Evolutionary conservation across 2,329 filamentous ascomycete genomes (phyloP).

Genomic region (Aspergillus pseudonomiae): DNA sequence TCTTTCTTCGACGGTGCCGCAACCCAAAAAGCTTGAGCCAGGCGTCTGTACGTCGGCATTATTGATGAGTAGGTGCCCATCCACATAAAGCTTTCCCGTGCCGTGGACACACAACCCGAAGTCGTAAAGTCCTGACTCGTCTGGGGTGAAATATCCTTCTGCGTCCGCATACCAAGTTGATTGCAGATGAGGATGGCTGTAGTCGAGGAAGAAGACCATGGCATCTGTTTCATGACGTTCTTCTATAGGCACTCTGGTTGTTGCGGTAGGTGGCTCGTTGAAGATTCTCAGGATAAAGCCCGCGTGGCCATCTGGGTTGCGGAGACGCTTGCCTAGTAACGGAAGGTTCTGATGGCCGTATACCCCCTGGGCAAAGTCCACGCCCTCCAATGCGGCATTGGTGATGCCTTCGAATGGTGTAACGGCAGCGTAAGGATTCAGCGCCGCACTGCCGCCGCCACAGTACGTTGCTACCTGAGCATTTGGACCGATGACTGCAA

Average conservation of each 20-base stretch:
- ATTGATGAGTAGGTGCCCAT: slow-evolving; percentile 64
- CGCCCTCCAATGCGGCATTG: slow-evolving; percentile 26
- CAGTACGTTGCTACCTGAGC: slow-evolving; percentile 50
- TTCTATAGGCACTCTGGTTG: slow-evolving; percentile 54
- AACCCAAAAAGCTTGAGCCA: slow-evolving; percentile 66
- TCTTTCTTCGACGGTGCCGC: slow-evolving; percentile 63
- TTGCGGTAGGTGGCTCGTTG: slow-evolving; percentile 56
- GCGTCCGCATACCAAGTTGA: slow-evolving; percentile 25
- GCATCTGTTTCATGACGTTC: slow-evolving; percentile 44
- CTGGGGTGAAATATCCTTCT: slow-evolving; percentile 58
- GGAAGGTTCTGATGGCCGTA: slow-evolving; percentile 66
- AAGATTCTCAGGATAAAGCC: slow-evolving; percentile 65
- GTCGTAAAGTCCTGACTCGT: slow-evolving; percentile 62
- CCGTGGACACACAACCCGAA: slow-evolving; percentile 65
- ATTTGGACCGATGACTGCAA: slow-evolving; percentile 57
- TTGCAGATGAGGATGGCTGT: slow-evolving; percentile 55
- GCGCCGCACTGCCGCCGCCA: slow-evolving; percentile 65
- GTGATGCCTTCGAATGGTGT: slow-evolving; percentile 44
- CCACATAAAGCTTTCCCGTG: slow-evolving; percentile 63
- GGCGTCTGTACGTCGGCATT: slow-evolving; percentile 63
- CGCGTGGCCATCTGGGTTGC: slow-evolving; percentile 50
- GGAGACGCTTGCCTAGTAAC: slow-evolving; percentile 55
- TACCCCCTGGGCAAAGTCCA: slow-evolving; percentile 59
- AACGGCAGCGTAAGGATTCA: slow-evolving; percentile 44
- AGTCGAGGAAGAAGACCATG: slow-evolving; percentile 52